These are phyloP conservation scores for Xerocomus tenax DNA, from an alignment of 1,284 basidiomycete genomes.

Conservation along the genomic window DNA sequence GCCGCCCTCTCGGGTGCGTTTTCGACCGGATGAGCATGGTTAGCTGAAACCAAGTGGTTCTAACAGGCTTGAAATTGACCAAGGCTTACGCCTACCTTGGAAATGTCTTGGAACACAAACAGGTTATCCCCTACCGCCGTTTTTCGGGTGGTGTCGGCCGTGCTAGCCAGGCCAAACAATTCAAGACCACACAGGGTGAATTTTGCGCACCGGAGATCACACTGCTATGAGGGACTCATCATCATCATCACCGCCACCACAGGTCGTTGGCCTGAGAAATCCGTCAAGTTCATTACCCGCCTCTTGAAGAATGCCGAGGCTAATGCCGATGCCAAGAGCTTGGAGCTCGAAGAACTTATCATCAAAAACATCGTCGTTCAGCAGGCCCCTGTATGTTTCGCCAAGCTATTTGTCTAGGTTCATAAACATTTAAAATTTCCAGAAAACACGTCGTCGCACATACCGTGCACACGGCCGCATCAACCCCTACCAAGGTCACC, in stretches of 20 bases:
- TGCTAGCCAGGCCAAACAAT: conserved; percentile 94
- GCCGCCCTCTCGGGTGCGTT: conserved; percentile 75
- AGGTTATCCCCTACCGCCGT: conserved; percentile 93
- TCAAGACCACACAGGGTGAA: conserved; percentile 92
- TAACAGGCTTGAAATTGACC: conserved; percentile 79
- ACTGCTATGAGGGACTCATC: neutral
- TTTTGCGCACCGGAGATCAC: conserved; percentile 13
- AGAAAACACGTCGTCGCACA: conserved; percentile 99
- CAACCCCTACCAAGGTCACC: conserved; percentile 86
- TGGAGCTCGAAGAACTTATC: conserved; percentile 84
- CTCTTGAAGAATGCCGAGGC: conserved; percentile 99
- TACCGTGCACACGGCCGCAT: conserved; percentile 98
- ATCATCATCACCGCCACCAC: conserved; percentile 8
- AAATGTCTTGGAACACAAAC: conserved; percentile 95
- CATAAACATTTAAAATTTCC: conserved; percentile 4
- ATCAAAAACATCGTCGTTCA: conserved; percentile 98
- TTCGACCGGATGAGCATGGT: neutral
- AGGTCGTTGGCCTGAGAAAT: conserved; percentile 99
- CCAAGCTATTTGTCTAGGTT: neutral
- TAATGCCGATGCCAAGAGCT: conserved; percentile 96
- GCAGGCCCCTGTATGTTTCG: conserved; percentile 80
- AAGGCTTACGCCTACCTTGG: conserved; percentile 95
- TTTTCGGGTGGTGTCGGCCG: conserved; percentile 97
- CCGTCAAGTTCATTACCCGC: conserved; percentile 89
- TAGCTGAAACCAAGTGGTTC: neutral